Conservation (phyloP, 164 flowering plant species). For the Magnolia changhungtana region DNA sequence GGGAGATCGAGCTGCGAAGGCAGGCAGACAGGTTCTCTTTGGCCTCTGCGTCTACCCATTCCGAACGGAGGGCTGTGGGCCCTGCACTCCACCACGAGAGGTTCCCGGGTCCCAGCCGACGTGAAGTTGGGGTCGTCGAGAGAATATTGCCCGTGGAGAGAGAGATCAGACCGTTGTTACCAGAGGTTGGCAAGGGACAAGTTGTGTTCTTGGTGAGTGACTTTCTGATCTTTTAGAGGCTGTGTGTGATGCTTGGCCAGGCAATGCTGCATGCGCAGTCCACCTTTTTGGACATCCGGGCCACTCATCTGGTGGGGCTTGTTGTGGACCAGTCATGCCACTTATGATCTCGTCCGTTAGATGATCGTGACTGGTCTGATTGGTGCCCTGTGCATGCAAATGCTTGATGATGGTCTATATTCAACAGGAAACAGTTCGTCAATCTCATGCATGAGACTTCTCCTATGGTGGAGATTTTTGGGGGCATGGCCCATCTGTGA, state of each 20-base stretch:
- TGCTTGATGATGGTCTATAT: too few species aligned
- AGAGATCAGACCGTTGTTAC: not conserved
- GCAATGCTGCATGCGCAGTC: not conserved
- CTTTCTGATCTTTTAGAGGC: not conserved
- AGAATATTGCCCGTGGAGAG: not conserved
- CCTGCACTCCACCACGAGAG: not conserved
- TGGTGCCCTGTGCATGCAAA: not conserved
- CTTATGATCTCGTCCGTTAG: not conserved
- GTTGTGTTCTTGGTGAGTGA: conserved; percentile 5
- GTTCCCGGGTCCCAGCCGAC: not conserved
- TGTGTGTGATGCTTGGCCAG: not conserved
- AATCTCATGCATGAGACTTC: too few species aligned
- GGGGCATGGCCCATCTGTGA: not conserved
- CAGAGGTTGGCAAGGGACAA: not conserved
- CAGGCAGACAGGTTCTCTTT: conserved; percentile 6
- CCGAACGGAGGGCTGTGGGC: not conserved
- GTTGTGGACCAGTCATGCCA: not conserved
- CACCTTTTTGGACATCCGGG: not conserved
- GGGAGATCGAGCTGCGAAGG: conserved; percentile 18
- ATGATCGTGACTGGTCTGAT: not conserved
- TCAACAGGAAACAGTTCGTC: too few species aligned
- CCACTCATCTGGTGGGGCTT: not conserved
- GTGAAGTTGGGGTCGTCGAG: not conserved
- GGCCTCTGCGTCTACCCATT: not conserved
- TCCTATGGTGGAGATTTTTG: too few species aligned